These are phyloP conservation scores for Podospora comata DNA, from an alignment of 495 filamentous ascomycete species.

Conservation along the genomic window DNA sequence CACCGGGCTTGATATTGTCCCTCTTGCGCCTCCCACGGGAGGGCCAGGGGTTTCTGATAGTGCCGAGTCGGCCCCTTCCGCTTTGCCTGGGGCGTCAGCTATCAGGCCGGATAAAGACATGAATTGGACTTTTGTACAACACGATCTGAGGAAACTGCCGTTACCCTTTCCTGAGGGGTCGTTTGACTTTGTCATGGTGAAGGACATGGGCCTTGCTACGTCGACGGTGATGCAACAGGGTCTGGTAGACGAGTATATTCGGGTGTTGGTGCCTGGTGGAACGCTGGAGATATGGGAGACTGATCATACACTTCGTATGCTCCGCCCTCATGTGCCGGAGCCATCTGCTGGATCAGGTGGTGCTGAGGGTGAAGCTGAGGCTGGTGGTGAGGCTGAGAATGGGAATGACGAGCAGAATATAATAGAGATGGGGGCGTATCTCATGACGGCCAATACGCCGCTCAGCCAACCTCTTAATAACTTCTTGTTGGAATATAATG, in stretches of 20 bases:
- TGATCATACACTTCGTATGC: slow-evolving; percentile 71
- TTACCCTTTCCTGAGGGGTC: slow-evolving; percentile 78
- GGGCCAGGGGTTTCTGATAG: background rate
- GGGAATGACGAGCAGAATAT: slow-evolving; percentile 59
- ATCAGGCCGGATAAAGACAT: slow-evolving; percentile 59
- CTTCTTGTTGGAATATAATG: slow-evolving; percentile 80
- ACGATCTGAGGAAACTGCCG: slow-evolving; percentile 71
- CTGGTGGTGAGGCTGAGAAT: slow-evolving; percentile 29
- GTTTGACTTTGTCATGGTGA: slow-evolving; percentile 88
- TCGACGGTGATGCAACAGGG: slow-evolving; percentile 59
- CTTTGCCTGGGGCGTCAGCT: slow-evolving; percentile 12
- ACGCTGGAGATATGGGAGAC: slow-evolving; percentile 84
- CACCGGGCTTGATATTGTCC: slow-evolving; percentile 79
- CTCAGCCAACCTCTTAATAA: slow-evolving; percentile 74
- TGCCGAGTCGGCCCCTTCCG: slow-evolving; percentile 15
- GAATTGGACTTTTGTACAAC: slow-evolving; percentile 84
- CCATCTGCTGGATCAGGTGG: slow-evolving; percentile 24
- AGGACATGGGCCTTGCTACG: slow-evolving; percentile 73
- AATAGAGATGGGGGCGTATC: slow-evolving; percentile 62
- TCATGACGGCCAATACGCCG: slow-evolving; percentile 77
- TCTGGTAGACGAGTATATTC: slow-evolving; percentile 71
- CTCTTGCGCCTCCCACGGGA: slow-evolving; percentile 59
- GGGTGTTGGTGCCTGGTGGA: slow-evolving; percentile 74
- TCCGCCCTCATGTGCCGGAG: slow-evolving; percentile 70
- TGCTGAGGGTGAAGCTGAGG: slow-evolving; percentile 39